Base-by-base conservation (phyloP, 108 stramenopile genomes). In the Asterionellopsis glacialis region DNA sequence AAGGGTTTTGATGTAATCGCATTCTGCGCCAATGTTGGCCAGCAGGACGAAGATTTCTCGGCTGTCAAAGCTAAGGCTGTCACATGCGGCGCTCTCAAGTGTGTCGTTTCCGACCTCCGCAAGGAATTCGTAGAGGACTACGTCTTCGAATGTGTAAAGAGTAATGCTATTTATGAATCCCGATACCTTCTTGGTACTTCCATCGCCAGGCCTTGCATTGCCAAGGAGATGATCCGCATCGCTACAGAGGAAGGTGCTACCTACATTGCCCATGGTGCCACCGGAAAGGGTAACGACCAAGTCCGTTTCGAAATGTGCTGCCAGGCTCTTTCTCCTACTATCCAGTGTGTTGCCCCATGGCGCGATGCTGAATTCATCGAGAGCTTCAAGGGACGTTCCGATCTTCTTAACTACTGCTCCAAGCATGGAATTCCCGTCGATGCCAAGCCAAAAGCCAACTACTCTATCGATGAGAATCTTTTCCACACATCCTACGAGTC, bases 221-320 rank as follows among this genome's bases (percentile, higher is more conserved):
- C 96, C 74, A 96, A 97, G 88, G 90, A 95, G 68, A 96, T 96
- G 94, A 95, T 99, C 41, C 89, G 95, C 65, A 95, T 99, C 57
- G 98, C 98, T 44, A 69, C 69, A 50, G 86, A 85, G 57, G 96
- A 96, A 74, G 95, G 94, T 2, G 95, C 95, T 13, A 56, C 57
- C 39, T 96, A 80, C 75, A 84, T 99, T 59, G 78, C 95, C 42
- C 98, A 99, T 77, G 98, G 98, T 15, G 96, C 98, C 60, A 99
- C 98, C 54, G 98, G 98, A 52, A 99, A 99, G 91, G 98, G 98
- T 26, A 99, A 99, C 64, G 98, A 99, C 70, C 98, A 99, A 79
- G 98, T 99, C 9, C 94, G 98, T 27, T 99, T 99, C 65, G 98
- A 99, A 82, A 95, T 99, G 94, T 97, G 96, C 76, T 88, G 90